Conservation (phyloP, 805 yeast species). For the Blastobotrys americana region DNA sequence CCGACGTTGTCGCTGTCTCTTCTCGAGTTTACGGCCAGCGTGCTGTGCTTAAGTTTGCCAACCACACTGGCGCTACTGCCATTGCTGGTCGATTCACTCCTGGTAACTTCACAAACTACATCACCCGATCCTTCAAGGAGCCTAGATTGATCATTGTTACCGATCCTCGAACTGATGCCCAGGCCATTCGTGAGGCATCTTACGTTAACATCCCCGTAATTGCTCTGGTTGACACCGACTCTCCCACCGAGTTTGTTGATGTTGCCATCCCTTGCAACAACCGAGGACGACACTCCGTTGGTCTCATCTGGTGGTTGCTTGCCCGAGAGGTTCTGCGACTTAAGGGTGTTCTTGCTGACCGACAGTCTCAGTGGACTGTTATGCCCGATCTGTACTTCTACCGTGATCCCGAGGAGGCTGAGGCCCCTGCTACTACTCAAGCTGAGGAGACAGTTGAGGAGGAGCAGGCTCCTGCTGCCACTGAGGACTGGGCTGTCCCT, state of each 20-base stretch:
- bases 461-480: slow-evolving; percentile 62
- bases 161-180: slow-evolving; percentile 99
- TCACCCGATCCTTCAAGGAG: slow-evolving; percentile 99
- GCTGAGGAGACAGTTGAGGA: slow-evolving; percentile 61
- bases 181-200: slow-evolving; percentile 99
- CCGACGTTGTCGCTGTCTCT: slow-evolving; percentile 97
- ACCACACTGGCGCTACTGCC: slow-evolving; percentile 99
- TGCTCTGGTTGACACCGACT: slow-evolving; percentile 97
- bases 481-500: slow-evolving; percentile 39
- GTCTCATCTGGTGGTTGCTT: slow-evolving; percentile 99
- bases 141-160: slow-evolving; percentile 99
- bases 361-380: slow-evolving; percentile 95
- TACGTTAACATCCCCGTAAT: slow-evolving; percentile 99
- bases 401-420: slow-evolving; percentile 99
- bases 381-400: slow-evolving; percentile 99
- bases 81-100: slow-evolving; percentile 99
- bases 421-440: slow-evolving; percentile 60
- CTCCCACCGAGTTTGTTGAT: slow-evolving; percentile 98
- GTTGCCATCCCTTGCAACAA: slow-evolving; percentile 99
- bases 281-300: slow-evolving; percentile 99
- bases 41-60: slow-evolving; percentile 98
- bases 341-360: slow-evolving; percentile 95
- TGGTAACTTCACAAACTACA: slow-evolving; percentile 99
- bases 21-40: slow-evolving; percentile 99
- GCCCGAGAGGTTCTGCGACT: slow-evolving; percentile 99